Evolutionary conservation across 345 rosid species (phyloP).

Genomic region (Gynandropsis gynandra): DNA sequence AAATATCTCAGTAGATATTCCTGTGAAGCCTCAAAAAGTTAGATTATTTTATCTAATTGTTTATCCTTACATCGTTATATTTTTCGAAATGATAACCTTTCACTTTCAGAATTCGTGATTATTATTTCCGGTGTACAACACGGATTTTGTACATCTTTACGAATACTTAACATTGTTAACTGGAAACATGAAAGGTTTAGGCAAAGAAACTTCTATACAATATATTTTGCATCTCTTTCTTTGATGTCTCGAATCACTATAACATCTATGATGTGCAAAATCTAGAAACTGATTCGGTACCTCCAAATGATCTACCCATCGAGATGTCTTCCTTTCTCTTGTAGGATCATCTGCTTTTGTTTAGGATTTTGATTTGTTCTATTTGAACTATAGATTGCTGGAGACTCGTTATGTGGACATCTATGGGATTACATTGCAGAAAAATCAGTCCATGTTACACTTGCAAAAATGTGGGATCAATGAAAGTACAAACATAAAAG

Average conservation of each 20-base stretch:
- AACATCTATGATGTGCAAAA: background rate
- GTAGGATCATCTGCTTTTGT: slow-evolving; percentile 88
- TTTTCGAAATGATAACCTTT: background rate
- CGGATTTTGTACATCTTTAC: background rate
- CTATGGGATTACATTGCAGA: no score
- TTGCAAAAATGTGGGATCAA: no score
- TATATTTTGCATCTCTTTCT: background rate
- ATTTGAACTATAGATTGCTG: slow-evolving; percentile 77
- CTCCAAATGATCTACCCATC: background rate
- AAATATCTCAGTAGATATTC: slow-evolving; percentile 38
- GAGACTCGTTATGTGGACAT: slow-evolving; percentile 61
- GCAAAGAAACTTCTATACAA: background rate
- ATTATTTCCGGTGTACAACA: slow-evolving; percentile 8
- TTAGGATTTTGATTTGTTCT: slow-evolving; percentile 50
- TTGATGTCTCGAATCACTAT: background rate
- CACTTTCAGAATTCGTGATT: background rate
- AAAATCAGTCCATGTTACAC: no score
- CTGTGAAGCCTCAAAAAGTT: slow-evolving; percentile 89
- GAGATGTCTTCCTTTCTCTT: slow-evolving; percentile 15
- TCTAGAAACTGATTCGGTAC: slow-evolving; percentile 7
- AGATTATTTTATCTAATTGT: slow-evolving; percentile 11
- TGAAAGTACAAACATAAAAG: no score
- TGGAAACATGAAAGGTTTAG: background rate
- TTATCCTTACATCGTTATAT: background rate
- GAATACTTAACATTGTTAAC: background rate